A percentile compares a stretch with the other conserved stretches of the same genome.
Evolutionary conservation across 2,329 filamentous ascomycete species (phyloP).

Genomic region (Diaporthe batatas): DNA sequence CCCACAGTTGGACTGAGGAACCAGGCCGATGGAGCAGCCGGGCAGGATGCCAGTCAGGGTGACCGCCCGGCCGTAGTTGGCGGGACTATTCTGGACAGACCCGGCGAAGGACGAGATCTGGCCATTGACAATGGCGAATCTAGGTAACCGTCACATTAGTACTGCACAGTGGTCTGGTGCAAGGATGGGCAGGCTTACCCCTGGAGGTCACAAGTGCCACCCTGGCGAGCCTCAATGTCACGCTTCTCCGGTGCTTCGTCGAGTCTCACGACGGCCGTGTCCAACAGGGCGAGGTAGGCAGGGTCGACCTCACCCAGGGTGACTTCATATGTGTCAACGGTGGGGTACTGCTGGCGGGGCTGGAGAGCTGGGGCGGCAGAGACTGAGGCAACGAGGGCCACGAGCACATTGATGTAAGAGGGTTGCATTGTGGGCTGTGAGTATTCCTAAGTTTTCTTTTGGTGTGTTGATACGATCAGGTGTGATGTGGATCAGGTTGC

Average conservation of each 20-base stretch:
- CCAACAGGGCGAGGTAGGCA: constrained; percentile 2
- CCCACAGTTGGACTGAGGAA: constrained; percentile 23
- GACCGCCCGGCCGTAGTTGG: constrained; percentile 35
- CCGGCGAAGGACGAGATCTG: constrained; percentile 22
- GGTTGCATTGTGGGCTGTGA: not conserved
- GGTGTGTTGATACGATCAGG: no score
- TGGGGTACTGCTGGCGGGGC: constrained; percentile 27
- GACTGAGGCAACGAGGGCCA: not conserved
- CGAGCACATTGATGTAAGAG: not conserved
- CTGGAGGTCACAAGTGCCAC: constrained; percentile 30
- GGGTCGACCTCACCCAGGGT: constrained; percentile 6
- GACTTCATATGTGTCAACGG: constrained; percentile 25
- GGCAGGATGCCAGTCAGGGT: constrained; percentile 28
- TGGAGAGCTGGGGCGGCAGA: constrained; percentile 26
- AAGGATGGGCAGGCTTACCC: constrained; percentile 2
- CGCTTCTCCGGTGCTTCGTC: constrained; percentile 1
- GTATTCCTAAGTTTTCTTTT: no score
- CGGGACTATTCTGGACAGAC: constrained; percentile 28
- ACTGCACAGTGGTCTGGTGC: no score
- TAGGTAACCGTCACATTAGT: not conserved
- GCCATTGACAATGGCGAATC: constrained; percentile 31
- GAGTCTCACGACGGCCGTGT: constrained; percentile 22
- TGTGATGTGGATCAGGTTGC: not conserved
- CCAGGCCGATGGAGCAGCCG: constrained; percentile 31
- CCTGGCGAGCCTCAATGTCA: constrained; percentile 16